Evolutionary conservation across 1,284 basidiomycete species (phyloP), one percentile per base, ranked within the genome.

Genomic region (Moesziomyces sp.): DNA sequence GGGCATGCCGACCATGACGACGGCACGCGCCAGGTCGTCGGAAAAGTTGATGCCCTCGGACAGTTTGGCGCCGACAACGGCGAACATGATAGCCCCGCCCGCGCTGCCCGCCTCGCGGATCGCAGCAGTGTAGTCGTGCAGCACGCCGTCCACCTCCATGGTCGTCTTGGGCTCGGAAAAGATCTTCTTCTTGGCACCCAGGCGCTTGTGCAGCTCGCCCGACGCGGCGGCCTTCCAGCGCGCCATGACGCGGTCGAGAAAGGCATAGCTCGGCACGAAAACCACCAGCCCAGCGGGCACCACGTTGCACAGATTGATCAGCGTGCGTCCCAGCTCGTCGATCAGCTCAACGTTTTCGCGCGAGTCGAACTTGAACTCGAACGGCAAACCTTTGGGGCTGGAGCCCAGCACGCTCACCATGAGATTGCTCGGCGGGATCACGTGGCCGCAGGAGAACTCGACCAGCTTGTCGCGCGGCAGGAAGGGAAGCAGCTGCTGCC

Each of bases 31-130:
- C 3, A 97, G 89, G 43, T 92, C 89, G 84, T 83, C 80, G 5
- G 92, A 89, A 84, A 99, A 99, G 85, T 99, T 99, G 77, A 99
- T 89, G 2, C 96, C 96, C 85, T 99, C 96, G 0, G 94, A 97
- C 14, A 99, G 88, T 84, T 98, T 99, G 21, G 94, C 96, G 10
- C 96, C 95, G 23, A 99, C 91, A 3, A 99, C 96, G 1, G 96
- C 96, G 64, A 99, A 84, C 53, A 84, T 69, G 43, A 86, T 68
- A 1, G 82, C 83, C 0, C 85, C 85, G 48, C 59, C 63, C 23
- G 34, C 24, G 21, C 18, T 62, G 43, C 45, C 63, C 7, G 26
- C 53, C 4, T 43, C 51, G 16, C 34, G 42, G 21, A 90, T 88
- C 5, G 90, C 90, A 16, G 87, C 81, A 0, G 91, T 88, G 83